Percentiles rank a stretch among this genome's conserved stretches.
Evolutionary conservation across 768 basidiomycete species (phyloP).

Genomic region (Collybia nuda): DNA sequence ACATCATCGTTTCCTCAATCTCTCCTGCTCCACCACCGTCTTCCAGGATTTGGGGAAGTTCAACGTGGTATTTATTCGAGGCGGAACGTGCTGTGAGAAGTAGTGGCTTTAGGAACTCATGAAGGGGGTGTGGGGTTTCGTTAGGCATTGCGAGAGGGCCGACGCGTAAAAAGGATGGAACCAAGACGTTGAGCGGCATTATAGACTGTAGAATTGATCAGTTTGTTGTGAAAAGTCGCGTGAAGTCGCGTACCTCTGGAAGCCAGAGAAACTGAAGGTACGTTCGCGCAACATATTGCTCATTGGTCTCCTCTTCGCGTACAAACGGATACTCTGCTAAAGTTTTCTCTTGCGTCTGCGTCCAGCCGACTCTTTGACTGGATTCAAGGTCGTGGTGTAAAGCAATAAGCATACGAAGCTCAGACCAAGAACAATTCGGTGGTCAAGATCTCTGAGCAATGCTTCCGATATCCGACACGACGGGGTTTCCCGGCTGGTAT

Average conservation of each 20-base stretch:
- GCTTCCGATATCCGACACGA: too few species aligned
- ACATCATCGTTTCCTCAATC: slow-evolving; percentile 74
- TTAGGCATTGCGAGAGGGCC: slow-evolving; percentile 27
- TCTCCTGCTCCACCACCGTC: slow-evolving; percentile 62
- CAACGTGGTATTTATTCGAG: slow-evolving; percentile 60
- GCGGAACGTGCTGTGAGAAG: slow-evolving; percentile 57
- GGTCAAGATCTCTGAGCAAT: too few species aligned
- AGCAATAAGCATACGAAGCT: neutral
- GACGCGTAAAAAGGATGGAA: slow-evolving; percentile 57
- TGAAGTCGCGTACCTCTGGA: slow-evolving; percentile 46
- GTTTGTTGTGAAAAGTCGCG: neutral
- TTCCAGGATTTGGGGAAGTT: slow-evolving; percentile 59
- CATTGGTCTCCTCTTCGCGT: slow-evolving; percentile 42
- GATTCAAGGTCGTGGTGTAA: slow-evolving; percentile 12
- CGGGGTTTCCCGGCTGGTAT: too few species aligned
- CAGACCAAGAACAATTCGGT: too few species aligned
- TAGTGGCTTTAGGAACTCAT: slow-evolving; percentile 57
- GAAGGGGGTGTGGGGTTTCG: slow-evolving; percentile 49
- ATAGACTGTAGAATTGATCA: slow-evolving; percentile 49
- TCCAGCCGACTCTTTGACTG: slow-evolving; percentile 41
- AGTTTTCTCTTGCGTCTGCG: slow-evolving; percentile 55
- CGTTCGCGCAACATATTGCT: slow-evolving; percentile 58
- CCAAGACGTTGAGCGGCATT: slow-evolving; percentile 61
- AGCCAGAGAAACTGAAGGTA: slow-evolving; percentile 82
- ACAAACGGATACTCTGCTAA: slow-evolving; percentile 61